phyloP scores from a whole-genome alignment of 805 yeast genomes.

The Suhomyces tanzawaensis region DNA sequence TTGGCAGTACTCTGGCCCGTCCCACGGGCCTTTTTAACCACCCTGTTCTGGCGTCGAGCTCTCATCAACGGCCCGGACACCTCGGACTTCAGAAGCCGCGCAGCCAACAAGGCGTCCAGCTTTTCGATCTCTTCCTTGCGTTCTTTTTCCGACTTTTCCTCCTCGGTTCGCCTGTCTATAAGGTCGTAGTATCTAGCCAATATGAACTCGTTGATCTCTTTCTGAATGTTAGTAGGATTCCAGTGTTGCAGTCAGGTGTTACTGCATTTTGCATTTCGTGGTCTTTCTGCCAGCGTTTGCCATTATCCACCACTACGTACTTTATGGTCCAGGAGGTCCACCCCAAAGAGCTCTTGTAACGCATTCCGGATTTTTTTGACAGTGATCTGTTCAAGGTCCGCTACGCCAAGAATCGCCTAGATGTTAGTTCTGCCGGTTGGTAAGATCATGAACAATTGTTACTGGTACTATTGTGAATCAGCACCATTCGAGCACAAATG shows the following conservation, averaged over 20 bases:
- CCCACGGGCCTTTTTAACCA: constrained; percentile 10
- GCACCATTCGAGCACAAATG: no score
- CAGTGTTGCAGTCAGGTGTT: no score
- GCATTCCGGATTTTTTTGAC: constrained; percentile 72
- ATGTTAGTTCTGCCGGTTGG: constrained; percentile 21
- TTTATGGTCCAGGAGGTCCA: constrained; percentile 48
- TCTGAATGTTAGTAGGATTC: constrained; percentile 33
- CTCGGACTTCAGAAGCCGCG: constrained; percentile 41
- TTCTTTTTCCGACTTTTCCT: constrained; percentile 18
- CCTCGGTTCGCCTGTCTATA: constrained; percentile 37
- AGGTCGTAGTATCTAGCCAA: constrained; percentile 53
- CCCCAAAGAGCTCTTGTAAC: constrained; percentile 63
- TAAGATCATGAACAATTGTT: no score
- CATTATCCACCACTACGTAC: constrained; percentile 25
- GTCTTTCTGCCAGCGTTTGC: neutral
- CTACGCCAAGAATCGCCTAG: constrained; percentile 68
- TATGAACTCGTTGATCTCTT: constrained; percentile 58
- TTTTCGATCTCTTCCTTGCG: constrained; percentile 37
- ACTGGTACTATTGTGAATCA: no score
- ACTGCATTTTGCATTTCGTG: neutral
- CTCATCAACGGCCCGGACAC: constrained; percentile 20
- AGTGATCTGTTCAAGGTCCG: constrained; percentile 66
- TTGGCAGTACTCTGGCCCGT: constrained; percentile 16
- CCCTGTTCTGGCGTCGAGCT: constrained; percentile 8
- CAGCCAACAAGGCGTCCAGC: constrained; percentile 54